Evolutionary conservation across 345 rosid genomes (phyloP).

Genomic region (Psidium guajava): DNA sequence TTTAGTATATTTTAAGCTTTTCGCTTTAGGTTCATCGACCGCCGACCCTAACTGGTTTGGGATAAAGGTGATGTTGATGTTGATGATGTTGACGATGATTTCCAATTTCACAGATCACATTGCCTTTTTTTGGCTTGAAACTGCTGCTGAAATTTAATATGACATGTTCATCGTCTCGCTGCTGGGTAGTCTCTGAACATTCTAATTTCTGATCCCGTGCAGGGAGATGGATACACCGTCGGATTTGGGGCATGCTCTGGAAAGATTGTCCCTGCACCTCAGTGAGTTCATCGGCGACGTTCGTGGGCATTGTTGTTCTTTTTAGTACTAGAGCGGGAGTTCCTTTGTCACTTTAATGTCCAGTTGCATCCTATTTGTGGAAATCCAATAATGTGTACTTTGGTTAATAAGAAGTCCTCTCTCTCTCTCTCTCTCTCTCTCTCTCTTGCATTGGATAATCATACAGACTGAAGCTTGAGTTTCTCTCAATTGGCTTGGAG

Average conservation of each 20-base stretch:
- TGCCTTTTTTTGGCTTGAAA: neutral
- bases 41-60: too few relatives aligned
- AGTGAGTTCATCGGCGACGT: neutral
- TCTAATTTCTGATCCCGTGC: neutral
- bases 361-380: neutral
- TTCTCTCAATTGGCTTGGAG: neutral
- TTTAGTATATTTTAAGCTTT: too few relatives aligned
- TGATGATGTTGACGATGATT: too few relatives aligned
- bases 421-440: neutral
- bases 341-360: neutral
- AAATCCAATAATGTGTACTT: neutral
- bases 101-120: neutral
- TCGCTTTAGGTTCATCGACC: too few relatives aligned
- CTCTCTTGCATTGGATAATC: neutral
- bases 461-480: neutral
- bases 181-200: neutral
- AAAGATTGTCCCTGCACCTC: constrained; percentile 50
- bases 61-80: too few relatives aligned
- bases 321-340: neutral
- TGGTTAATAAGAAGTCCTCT: neutral
- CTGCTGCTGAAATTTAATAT: neutral
- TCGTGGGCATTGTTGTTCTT: neutral
- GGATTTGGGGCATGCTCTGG: constrained; percentile 93
- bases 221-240: constrained; percentile 83
- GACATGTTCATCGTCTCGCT: neutral